A percentile compares a stretch with the other conserved stretches of the same genome.
These are phyloP conservation scores for Microsporum audouinii DNA, from an alignment of 2,329 filamentous ascomycete genomes.

Conservation along the genomic window DNA sequence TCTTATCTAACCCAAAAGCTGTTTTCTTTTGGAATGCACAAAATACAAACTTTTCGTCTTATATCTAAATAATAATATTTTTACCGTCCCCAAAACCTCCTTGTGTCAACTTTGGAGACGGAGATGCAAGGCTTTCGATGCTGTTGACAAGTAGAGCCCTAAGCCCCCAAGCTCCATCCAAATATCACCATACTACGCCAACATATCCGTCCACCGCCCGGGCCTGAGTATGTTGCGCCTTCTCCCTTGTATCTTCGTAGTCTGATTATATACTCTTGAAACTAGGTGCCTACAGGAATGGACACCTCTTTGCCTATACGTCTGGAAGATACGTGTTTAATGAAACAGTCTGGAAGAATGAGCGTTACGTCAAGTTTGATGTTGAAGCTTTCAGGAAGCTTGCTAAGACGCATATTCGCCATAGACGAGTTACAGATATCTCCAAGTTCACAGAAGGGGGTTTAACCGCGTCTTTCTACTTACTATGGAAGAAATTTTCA, in stretches of 20 bases:
- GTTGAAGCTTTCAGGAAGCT: conserved; percentile 10
- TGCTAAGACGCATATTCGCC: conserved; percentile 5
- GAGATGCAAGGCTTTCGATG: no score
- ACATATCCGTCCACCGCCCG: not conserved
- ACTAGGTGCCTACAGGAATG: not conserved
- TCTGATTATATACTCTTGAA: not conserved
- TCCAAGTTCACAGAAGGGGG: conserved; percentile 18
- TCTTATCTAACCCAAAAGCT: no score
- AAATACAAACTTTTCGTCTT: no score
- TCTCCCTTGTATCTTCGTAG: not conserved
- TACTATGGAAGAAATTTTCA: conserved; percentile 16
- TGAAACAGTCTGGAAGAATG: conserved; percentile 7
- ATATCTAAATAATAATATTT: no score
- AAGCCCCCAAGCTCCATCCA: no score
- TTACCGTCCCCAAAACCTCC: no score
- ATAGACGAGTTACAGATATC: conserved; percentile 10
- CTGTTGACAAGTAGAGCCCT: no score
- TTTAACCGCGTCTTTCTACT: conserved; percentile 20
- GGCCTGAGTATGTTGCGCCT: not conserved
- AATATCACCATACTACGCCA: no score
- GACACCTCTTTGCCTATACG: conserved; percentile 9
- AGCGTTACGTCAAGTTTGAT: conserved; percentile 12
- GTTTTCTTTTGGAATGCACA: no score
- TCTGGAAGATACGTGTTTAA: conserved; percentile 12
- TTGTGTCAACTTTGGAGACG: no score